Evolutionary conservation across 306 rosid species (phyloP).

Genomic region (Echinosophora koreensis): DNA sequence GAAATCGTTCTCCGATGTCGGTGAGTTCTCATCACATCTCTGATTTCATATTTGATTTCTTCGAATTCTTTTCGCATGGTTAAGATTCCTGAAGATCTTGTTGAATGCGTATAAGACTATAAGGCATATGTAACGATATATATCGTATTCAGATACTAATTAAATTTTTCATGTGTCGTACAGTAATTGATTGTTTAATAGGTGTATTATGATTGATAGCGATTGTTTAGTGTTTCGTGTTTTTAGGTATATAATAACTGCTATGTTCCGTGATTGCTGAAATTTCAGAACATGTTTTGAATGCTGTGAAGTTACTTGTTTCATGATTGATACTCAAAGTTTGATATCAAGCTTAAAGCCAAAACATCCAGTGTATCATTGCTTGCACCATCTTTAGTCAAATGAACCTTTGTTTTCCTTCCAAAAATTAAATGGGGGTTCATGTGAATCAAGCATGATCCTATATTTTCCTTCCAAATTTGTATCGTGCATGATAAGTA

Average conservation of each 20-base stretch:
- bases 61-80: background rate
- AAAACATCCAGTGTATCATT: background rate
- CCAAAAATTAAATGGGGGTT: background rate
- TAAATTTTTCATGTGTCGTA: background rate
- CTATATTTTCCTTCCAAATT: background rate
- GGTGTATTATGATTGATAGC: slow-evolving; percentile 19
- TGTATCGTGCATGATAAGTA: background rate
- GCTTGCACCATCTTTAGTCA: background rate
- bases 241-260: slow-evolving; percentile 37
- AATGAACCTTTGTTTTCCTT: too few species aligned
- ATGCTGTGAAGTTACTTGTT: slow-evolving; percentile 25
- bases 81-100: slow-evolving; percentile 18
- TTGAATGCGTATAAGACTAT: background rate
- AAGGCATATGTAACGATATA: background rate
- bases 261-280: slow-evolving; percentile 8
- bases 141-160: background rate
- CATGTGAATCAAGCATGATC: background rate
- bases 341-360: slow-evolving; percentile 8
- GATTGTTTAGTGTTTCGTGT: background rate
- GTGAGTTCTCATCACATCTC: slow-evolving; percentile 47
- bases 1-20: slow-evolving; percentile 50
- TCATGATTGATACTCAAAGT: background rate
- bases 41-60: background rate
- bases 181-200: slow-evolving; percentile 15
- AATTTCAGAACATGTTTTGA: background rate